Base-by-base conservation (phyloP, 345 rosid species). In the Kandelia obovata region DNA sequence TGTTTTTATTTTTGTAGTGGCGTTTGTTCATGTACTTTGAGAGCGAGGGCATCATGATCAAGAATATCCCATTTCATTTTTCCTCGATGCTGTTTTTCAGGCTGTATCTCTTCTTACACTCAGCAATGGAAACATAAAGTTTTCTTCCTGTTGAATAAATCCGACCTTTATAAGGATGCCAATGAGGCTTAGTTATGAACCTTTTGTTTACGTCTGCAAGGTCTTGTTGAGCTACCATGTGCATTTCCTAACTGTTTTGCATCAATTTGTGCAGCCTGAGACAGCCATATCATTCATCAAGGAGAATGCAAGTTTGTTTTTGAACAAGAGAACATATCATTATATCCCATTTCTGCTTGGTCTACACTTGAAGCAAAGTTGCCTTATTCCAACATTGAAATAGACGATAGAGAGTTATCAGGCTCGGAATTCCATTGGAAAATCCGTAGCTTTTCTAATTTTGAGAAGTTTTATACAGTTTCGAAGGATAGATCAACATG, bases 111-210 rank as follows among this genome's bases (percentile, higher is more conserved):
- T 94, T 76, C 90, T 60, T 94, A 94, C 69, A 88, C 83, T 60
- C 97, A 91, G 73, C 93, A 91, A 67, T 94, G 97, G 99, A 94
- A 86, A 84, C 89, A 94, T 85, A 94, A 87, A 80, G 87, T 88
- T 68, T 87, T 94, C 57, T 91, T 94, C 77, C 84, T 94, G 71
- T 83, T 94, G 72, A 91, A 91, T 74, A 94, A 91, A 79, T 80
- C 97, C 62, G 99, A 94, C 66, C 86, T 94, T 69, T 91, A 94
- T 80, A 92, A 72, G 82, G 84, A 85, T 83, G 60, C 82, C 52
- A 73, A 73, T 65, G 97, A 91, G 97, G 98, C 91, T 63, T 70
- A 73, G 27, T 11, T 9, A 31, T 9, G 34, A 13, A 28, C 16
- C 20, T 51, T 53, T 79, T 25, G 27, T 32, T 53, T 73, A 43